Base-by-base conservation (phyloP, 257 asterid genomes). In the Lavandula angustifolia region DNA sequence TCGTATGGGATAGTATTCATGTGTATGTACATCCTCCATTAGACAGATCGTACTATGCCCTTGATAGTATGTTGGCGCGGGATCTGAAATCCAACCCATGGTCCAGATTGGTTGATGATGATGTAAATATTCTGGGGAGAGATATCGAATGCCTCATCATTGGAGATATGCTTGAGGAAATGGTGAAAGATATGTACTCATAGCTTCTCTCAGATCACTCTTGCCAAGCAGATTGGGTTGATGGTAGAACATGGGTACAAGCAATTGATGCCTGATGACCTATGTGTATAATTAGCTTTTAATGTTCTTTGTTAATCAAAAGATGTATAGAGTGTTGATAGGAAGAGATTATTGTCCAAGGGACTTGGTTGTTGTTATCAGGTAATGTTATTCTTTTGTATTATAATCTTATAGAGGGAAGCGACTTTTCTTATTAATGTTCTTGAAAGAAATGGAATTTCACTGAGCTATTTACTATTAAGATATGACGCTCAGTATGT, bases 121-220 rank as follows among this genome's bases (percentile, higher is more conserved):
- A 90, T 69, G 75, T 72, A 12, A 76, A 66, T 71, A 82, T 74
- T 52, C 47, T 87, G 2, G 84, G 82, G 48, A 82, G 85, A 78
- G 99, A 87, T 12, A 59, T 84, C 1, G 99, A 86, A 66, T 80
- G 73, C 76, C 82, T 44, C 58, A 83, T 94, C 63, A 77, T 78
- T 14, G 78, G 80, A 41, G 84, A 86, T 47, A 54, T 87, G 84
- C 82, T 90, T 66, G 91, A 70, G 48, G 99, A 90, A 73, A 70
- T 86, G 49, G 71, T 83, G 43, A 56, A 73, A 66, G 87, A 82
- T 62, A 77, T 85, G 50, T 53, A 13, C 43, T 47, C 60, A 10
- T 31, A 57, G 55, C 44, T 60, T 54, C 57, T 27, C 9, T 34
- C 41, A 47, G 48, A 42, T 42, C 13, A 44, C 50, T 44, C 7